Base-by-base conservation (phyloP, 1,284 basidiomycete species). In the Cryptococcus sp. region DNA sequence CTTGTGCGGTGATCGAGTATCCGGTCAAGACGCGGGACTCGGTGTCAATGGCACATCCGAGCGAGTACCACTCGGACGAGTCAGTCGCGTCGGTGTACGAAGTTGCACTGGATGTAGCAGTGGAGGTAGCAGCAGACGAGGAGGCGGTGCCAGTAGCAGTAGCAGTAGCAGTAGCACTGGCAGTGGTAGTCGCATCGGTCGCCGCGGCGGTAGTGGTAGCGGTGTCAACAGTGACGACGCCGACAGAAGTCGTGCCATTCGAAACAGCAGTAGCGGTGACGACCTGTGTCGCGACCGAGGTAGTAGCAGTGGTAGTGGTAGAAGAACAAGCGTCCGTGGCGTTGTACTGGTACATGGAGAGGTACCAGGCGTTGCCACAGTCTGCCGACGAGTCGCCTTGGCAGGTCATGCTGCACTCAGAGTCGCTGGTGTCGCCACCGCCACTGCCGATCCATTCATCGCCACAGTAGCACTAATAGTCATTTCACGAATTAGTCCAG, bases 391-490 rank as follows among this genome's bases (percentile, higher is more conserved):
- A 34, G 41, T 73, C 73, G 23, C 75, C 76, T 1, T 59, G 51
- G 49, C 77, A 77, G 0, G 72, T 55, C 44, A 62, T 66, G 50
- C 43, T 59, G 61, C 77, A 78, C 1, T 59, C 55, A 3, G 57
- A 43, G 29, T 66, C 70, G 22, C 54, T 26, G 17, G 62, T 55
- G 10, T 54, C 17, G 5, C 50, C 49, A 23, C 74, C 75, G 46
- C 70, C 75, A 16, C 41, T 57, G 0, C 73, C 73, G 15, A 38
- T 50, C 19, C 71, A 66, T 7, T 26, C 39, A 61, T 71, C 59
- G 19, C 62, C 74, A 49, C 77, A 78, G 61, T 72, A 78, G 58
- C 77, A 78, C 69, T 71, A 22, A 34, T 39, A 34, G 48, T 39
- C 19, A 34, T 34, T 34, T 34, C 5, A 13, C 29, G 8, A 13